These are phyloP conservation scores for Orobanche coerulescens DNA, from an alignment of 257 asterid species.

Conservation along the genomic window DNA sequence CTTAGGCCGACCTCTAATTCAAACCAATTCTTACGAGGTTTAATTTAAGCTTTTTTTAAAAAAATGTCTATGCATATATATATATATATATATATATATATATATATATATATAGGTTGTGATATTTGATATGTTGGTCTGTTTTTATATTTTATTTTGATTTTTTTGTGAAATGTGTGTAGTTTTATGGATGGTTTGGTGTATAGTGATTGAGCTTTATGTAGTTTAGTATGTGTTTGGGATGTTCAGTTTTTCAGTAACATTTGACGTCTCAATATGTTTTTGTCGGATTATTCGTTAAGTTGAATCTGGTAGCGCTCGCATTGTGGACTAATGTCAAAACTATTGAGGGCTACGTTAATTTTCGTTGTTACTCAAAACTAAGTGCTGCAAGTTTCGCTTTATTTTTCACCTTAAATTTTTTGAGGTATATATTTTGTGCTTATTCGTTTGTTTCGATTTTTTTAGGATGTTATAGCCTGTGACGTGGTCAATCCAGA, in stretches of 20 bases:
- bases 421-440: background rate
- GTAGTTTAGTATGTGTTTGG: background rate
- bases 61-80: no score
- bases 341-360: background rate
- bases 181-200: background rate
- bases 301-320: background rate
- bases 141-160: background rate
- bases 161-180: background rate
- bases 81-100: no score
- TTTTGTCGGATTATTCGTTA: background rate
- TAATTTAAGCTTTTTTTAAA: no score
- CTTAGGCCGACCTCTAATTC: conserved; percentile 75
- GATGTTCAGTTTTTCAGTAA: background rate
- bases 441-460: conserved; percentile 4
- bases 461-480: conserved; percentile 70
- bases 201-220: background rate
- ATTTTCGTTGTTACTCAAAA: background rate
- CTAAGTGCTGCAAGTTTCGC: background rate
- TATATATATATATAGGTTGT: background rate
- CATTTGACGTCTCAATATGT: background rate
- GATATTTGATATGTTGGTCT: background rate
- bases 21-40: conserved; percentile 84
- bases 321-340: background rate
- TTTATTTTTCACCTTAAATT: background rate
- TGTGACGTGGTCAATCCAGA: conserved; percentile 91